Conservation (phyloP, 2,329 filamentous ascomycete species). For the Colletotrichum sp. region DNA sequence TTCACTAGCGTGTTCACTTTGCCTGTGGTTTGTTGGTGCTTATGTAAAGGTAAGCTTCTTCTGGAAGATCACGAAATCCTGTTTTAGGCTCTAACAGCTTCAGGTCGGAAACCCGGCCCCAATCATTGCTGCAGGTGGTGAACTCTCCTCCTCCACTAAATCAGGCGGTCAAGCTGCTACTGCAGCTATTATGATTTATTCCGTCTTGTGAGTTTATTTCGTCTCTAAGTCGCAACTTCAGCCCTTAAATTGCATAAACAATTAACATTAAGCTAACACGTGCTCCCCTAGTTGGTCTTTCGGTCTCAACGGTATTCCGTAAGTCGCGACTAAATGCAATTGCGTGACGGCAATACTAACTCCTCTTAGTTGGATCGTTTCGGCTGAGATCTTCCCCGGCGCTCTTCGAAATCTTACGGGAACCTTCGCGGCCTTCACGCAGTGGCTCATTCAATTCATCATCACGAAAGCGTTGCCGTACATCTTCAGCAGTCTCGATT, state of each 20-base stretch:
- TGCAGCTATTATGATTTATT: conserved; percentile 60
- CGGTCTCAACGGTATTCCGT: conserved; percentile 48
- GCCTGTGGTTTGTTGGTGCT: conserved; percentile 56
- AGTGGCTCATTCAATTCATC: conserved; percentile 47
- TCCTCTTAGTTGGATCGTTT: conserved; percentile 41
- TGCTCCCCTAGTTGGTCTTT: conserved; percentile 41
- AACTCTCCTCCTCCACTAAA: conserved; percentile 43
- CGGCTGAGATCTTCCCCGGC: conserved; percentile 49
- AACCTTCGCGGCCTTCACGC: conserved; percentile 42
- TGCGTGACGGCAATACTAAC: neutral
- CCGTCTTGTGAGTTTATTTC: conserved; percentile 48
- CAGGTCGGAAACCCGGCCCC: conserved; percentile 49
- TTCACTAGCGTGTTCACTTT: conserved; percentile 50
- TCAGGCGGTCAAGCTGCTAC: conserved; percentile 58
- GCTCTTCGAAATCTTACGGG: conserved; percentile 46
- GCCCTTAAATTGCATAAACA: neutral
- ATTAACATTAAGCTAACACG: neutral
- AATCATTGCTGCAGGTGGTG: conserved; percentile 46
- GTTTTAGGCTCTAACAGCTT: neutral
- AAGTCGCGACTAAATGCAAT: neutral
- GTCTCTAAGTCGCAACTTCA: neutral
- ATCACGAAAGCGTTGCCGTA: conserved; percentile 50
- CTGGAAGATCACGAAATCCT: neutral
- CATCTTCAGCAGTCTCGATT: conserved; percentile 47
- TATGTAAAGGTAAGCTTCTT: conserved; percentile 47